Conservation (phyloP, 2,329 filamentous ascomycete species). For the Colletotrichum filicis region DNA sequence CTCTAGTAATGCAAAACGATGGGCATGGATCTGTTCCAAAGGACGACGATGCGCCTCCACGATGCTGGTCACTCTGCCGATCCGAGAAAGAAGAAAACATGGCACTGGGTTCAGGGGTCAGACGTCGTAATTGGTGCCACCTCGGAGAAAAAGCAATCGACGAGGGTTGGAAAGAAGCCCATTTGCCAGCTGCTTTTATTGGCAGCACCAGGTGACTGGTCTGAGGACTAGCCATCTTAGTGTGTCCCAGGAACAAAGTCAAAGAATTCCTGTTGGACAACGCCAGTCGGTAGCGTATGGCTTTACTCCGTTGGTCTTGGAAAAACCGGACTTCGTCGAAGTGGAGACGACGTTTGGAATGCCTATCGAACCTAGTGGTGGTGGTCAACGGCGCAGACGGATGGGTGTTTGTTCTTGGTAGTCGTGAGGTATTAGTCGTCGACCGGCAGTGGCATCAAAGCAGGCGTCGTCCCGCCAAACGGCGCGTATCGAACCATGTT, state of each 20-base stretch:
- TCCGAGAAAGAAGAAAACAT: constrained; percentile 2
- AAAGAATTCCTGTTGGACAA: constrained; percentile 18
- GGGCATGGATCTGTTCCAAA: constrained; percentile 8
- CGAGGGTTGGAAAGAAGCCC: constrained; percentile 30
- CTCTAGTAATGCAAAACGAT: too few relatives aligned
- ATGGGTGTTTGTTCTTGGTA: not conserved
- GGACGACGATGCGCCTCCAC: constrained; percentile 10
- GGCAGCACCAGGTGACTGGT: constrained; percentile 23
- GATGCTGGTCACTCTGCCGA: constrained; percentile 1
- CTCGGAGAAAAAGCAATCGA: constrained; percentile 28
- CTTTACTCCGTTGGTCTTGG: constrained; percentile 2
- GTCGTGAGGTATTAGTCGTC: not conserved
- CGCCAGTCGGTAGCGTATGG: not conserved
- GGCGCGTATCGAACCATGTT: constrained; percentile 7
- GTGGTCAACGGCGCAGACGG: not conserved
- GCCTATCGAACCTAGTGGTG: not conserved
- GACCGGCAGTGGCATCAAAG: not conserved
- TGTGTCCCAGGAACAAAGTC: constrained; percentile 20
- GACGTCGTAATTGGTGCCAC: not conserved
- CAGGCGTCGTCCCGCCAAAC: constrained; percentile 1
- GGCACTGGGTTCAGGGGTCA: constrained; percentile 16
- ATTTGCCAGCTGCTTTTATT: constrained; percentile 32
- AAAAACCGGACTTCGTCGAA: not conserved
- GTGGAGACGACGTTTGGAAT: not conserved
- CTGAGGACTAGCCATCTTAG: constrained; percentile 14